Base-by-base conservation (phyloP, 176 grass and related monocot species). In the Guadua angustifolia region DNA sequence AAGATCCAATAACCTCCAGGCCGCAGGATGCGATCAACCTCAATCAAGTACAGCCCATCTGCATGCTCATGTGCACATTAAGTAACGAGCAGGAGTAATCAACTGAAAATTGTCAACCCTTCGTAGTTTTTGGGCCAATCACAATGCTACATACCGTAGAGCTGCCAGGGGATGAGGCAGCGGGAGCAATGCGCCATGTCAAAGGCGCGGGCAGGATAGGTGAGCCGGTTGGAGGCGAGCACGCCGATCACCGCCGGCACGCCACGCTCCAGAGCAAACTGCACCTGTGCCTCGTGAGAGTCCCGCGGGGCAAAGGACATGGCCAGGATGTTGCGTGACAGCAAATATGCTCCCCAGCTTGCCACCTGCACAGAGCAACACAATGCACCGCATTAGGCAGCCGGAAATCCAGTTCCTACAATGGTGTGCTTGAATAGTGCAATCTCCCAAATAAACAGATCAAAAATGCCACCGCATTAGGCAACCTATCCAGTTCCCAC, bases 1-100 rank as follows among this genome's bases (percentile, higher is more conserved):
- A 99, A 86, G 75, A 99, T 91, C 97, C 97, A 99, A 60, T 95
- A 95, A n/a, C 97, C 97, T 19, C 97, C 97, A 0, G 97, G 97
- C 21, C 97, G 72, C 1, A 99, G 81, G 72, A 99, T 88, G 36
- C 97, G 93, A 71, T 99, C 97, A n/a, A 99, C 56, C 74, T 99
- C 97, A 49, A 90, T 91, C 83, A 99, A 75, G 78, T 92, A 99
- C 49, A 92, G 75, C 4, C 97, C 97, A 79, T 91, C 97, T 99
- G 82, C 50, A 33, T 60, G 62, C 45, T 32, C 61, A 83, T 55
- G 42, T 24, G 74, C 46, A 42, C 46, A 61, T 64, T 35, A 50
- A 75, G 56, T 39, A n/a, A 62, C 3, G 26, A 69, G 3, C 13
- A 78, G 1, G 22, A 66, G 4, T 16, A 79, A 82, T 89, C 21